These are phyloP conservation scores for Penicillium thymicola DNA, from an alignment of 2,329 filamentous ascomycete genomes.

Conservation along the genomic window DNA sequence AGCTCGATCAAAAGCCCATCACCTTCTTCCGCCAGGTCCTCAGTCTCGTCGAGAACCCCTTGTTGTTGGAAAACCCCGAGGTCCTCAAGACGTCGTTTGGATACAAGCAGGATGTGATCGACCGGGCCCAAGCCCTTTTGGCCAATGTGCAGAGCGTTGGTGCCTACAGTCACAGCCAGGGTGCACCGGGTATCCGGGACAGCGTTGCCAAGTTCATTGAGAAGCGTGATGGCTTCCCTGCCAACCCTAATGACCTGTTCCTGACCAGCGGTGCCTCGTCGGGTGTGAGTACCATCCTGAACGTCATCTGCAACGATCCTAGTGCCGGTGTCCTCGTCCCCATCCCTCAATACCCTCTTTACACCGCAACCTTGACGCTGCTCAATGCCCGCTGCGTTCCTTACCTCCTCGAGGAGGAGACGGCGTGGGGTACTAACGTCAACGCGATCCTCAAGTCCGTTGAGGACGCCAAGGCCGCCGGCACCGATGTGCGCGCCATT, in stretches of 20 bases:
- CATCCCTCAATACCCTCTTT: conserved; percentile 96
- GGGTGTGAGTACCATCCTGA: conserved; percentile 88
- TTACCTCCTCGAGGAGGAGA: conserved; percentile 86
- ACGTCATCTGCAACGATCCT: conserved; percentile 76
- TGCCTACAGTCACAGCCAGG: conserved; percentile 93
- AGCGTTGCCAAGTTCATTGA: conserved; percentile 93
- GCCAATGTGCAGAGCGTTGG: conserved; percentile 85
- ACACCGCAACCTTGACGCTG: conserved; percentile 86
- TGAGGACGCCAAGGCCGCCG: conserved; percentile 69
- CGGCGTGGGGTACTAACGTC: conserved; percentile 84
- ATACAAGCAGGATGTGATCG: conserved; percentile 87
- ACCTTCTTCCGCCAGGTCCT: conserved; percentile 98
- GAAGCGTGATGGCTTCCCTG: conserved; percentile 82
- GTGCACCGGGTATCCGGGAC: conserved; percentile 79
- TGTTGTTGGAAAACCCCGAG: conserved; percentile 76
- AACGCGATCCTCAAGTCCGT: conserved; percentile 71
- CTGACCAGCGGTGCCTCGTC: conserved; percentile 88
- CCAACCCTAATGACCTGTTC: conserved; percentile 78
- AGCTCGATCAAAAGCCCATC: conserved; percentile 97
- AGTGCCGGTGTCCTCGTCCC: conserved; percentile 84
- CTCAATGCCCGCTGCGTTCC: conserved; percentile 84
- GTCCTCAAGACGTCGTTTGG: conserved; percentile 71
- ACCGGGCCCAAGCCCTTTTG: conserved; percentile 75
- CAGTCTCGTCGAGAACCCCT: conserved; percentile 86
- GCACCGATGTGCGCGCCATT: conserved; percentile 84